Conservation (phyloP, 805 yeast genomes). For the Schizosaccharomyces osmophilus region DNA sequence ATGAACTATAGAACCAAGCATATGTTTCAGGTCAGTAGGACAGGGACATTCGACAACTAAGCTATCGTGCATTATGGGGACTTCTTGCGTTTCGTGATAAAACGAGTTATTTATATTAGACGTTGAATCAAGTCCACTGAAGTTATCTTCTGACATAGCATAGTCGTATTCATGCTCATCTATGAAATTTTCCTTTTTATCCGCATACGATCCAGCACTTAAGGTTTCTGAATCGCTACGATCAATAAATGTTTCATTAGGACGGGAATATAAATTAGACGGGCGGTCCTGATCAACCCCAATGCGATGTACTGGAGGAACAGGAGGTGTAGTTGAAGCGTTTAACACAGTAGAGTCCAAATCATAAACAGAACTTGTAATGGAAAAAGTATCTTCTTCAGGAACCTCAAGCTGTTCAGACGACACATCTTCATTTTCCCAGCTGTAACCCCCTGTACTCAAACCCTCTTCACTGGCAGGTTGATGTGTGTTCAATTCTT, state of each 20-base stretch:
- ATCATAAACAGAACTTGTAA: background rate
- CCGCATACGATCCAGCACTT: no score
- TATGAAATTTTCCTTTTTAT: no score
- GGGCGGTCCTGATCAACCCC: background rate
- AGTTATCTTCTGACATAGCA: no score
- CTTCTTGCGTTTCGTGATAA: constrained; percentile 15
- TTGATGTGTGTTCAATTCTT: no score
- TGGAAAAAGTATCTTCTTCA: background rate
- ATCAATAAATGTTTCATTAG: background rate
- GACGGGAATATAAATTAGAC: background rate
- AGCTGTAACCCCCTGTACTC: no score
- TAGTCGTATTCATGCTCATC: no score
- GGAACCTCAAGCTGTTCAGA: background rate
- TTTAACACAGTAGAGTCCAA: background rate
- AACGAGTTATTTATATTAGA: no score
- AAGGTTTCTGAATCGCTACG: background rate
- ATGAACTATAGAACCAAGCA: constrained; percentile 16
- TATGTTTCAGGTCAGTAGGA: constrained; percentile 32
- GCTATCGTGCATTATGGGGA: constrained; percentile 44
- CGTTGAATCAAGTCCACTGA: no score
- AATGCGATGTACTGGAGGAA: background rate
- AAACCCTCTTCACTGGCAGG: no score
- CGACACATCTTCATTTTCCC: background rate
- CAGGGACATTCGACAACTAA: constrained; percentile 76
- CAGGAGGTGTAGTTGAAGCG: background rate